Evolutionary conservation across 2,329 filamentous ascomycete genomes (phyloP).

Genomic region (Aspergillus ochraceus): DNA sequence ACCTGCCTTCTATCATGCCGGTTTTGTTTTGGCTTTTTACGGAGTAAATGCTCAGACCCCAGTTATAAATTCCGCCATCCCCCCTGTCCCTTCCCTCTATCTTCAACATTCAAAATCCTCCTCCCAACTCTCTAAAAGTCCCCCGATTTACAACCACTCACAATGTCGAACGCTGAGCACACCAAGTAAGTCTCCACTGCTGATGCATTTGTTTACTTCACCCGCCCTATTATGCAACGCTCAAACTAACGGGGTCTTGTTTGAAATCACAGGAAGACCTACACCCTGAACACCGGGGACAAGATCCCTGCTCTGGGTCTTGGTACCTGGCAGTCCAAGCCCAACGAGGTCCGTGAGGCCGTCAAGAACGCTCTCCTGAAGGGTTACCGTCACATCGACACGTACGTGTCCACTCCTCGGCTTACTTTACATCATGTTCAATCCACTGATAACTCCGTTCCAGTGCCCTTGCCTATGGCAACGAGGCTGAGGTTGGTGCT

Average conservation of each 20-base stretch:
- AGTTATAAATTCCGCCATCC: conserved; percentile 16
- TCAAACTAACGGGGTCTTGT: conserved; percentile 1
- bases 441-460: neutral
- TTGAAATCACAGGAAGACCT: conserved; percentile 32
- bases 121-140: neutral
- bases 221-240: neutral
- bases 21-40: neutral
- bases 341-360: conserved; percentile 52
- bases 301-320: conserved; percentile 53
- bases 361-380: conserved; percentile 50
- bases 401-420: conserved; percentile 32
- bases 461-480: conserved; percentile 55
- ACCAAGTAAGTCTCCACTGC: conserved; percentile 26
- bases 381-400: conserved; percentile 59
- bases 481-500: conserved; percentile 66
- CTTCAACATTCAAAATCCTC: neutral
- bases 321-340: conserved; percentile 57
- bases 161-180: conserved; percentile 29
- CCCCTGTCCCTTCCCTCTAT: neutral
- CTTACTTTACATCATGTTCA: neutral
- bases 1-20: conserved; percentile 18
- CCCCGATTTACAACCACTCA: conserved; percentile 11
- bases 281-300: conserved; percentile 52
- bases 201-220: neutral
- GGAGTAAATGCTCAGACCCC: neutral